A percentile compares a stretch with the other conserved stretches of the same genome.
phyloP scores from a whole-genome alignment of 2,329 filamentous ascomycete species.

The Hypoxylon sp. region DNA sequence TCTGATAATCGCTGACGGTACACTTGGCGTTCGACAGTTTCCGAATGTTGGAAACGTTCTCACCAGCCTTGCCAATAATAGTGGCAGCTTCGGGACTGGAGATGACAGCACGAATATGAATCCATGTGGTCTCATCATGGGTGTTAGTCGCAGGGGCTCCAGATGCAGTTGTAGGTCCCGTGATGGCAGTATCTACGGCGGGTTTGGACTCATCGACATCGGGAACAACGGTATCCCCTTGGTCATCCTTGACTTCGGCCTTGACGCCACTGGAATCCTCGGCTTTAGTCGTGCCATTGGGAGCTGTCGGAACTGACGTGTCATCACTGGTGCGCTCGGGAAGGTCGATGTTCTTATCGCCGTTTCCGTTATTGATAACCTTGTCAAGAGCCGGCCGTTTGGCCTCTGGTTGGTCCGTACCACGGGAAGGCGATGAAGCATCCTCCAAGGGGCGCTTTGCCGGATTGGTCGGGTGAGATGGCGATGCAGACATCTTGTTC shows the following conservation, averaged over 20 bases:
- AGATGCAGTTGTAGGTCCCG: constrained; percentile 56
- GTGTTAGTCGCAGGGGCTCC: constrained; percentile 64
- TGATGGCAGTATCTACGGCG: constrained; percentile 59
- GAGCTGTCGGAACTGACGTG: constrained; percentile 59
- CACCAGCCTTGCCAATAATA: constrained; percentile 97
- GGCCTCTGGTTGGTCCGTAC: constrained; percentile 93
- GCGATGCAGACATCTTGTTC: constrained; percentile 80
- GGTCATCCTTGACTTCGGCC: constrained; percentile 67
- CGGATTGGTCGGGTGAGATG: constrained; percentile 75
- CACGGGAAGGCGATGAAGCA: constrained; percentile 92
- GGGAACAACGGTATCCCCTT: constrained; percentile 78
- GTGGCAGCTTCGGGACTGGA: constrained; percentile 97
- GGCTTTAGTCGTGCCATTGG: constrained; percentile 62
- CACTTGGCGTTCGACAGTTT: constrained; percentile 97
- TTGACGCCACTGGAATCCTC: constrained; percentile 68
- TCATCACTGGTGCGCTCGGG: constrained; percentile 59
- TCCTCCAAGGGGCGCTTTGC: constrained; percentile 97
- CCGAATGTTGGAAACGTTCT: constrained; percentile 98
- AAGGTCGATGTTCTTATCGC: constrained; percentile 61
- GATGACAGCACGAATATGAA: constrained; percentile 96
- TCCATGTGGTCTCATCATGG: constrained; percentile 95
- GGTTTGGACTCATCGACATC: constrained; percentile 73
- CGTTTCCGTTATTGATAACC: constrained; percentile 75
- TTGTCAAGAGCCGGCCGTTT: constrained; percentile 98
- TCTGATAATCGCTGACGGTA: constrained; percentile 98